Conservation (phyloP, 163 green algal species). For the Scenedesmus sp. region DNA sequence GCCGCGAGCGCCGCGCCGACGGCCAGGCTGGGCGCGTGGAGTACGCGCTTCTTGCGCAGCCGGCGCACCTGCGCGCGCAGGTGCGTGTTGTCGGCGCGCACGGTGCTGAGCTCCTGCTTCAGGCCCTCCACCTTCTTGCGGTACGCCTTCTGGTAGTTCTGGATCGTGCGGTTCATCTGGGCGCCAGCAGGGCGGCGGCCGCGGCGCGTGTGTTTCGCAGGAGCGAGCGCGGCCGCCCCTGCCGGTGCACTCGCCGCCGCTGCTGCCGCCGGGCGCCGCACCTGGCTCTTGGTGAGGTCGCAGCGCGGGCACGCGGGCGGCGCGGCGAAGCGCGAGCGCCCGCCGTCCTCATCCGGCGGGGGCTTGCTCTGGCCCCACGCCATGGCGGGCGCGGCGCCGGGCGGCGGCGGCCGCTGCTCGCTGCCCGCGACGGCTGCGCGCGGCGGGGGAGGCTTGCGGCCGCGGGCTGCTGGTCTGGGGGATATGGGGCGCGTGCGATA, state of each 20-base stretch:
- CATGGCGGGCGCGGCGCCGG: too few relatives aligned
- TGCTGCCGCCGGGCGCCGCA: background rate
- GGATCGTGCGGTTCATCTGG: slow-evolving; percentile 65
- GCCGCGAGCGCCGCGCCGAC: slow-evolving; percentile 17
- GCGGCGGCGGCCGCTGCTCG: too few relatives aligned
- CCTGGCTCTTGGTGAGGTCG: slow-evolving; percentile 48
- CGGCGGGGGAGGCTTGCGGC: too few relatives aligned
- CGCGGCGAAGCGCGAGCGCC: slow-evolving; percentile 21
- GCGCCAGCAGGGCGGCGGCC: background rate
- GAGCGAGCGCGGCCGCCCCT: too few relatives aligned
- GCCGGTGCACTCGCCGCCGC: background rate
- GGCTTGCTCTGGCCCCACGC: slow-evolving; percentile 18
- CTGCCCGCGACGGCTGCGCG: too few relatives aligned
- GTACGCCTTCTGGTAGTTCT: slow-evolving; percentile 74
- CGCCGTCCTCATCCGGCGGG: background rate
- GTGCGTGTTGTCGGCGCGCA: slow-evolving; percentile 44
- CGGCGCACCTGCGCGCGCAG: slow-evolving; percentile 47
- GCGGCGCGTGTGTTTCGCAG: too few relatives aligned
- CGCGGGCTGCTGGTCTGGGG: too few relatives aligned
- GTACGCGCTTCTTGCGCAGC: slow-evolving; percentile 24
- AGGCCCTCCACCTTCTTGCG: slow-evolving; percentile 67
- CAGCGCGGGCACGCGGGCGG: slow-evolving; percentile 41
- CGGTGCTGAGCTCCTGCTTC: slow-evolving; percentile 53
- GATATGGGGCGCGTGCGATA: too few relatives aligned
- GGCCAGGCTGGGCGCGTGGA: slow-evolving; percentile 42